Percentiles rank a stretch among this genome's conserved stretches.
Evolutionary conservation across 1,284 basidiomycete species (phyloP).

Genomic region (Inonotus hispidus): DNA sequence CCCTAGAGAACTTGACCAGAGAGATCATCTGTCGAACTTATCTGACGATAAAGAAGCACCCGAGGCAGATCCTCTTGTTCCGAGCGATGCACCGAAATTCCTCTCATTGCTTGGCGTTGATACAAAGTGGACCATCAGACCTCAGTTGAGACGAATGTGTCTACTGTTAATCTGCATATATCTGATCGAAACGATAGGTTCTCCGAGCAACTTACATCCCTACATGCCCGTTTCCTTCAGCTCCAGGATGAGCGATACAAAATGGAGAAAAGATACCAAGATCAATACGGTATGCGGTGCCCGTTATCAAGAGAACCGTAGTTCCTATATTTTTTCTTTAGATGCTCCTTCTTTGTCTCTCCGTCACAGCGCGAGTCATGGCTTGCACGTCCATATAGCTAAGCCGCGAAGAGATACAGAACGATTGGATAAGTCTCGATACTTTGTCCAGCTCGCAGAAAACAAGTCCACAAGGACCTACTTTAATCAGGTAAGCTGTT

Average conservation of each 20-base stretch:
- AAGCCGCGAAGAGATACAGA: slow-evolving; percentile 54
- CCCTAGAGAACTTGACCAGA: slow-evolving; percentile 18
- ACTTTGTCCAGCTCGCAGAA: slow-evolving; percentile 55
- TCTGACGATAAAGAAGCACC: slow-evolving; percentile 18
- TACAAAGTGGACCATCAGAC: slow-evolving; percentile 61
- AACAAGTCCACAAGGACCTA: slow-evolving; percentile 64
- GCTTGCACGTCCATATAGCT: slow-evolving; percentile 69
- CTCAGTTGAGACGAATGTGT: slow-evolving; percentile 47
- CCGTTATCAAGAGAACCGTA: neutral
- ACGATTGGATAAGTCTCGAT: slow-evolving; percentile 40
- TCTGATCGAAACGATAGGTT: slow-evolving; percentile 44
- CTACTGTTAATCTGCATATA: neutral
- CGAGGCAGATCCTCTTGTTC: neutral
- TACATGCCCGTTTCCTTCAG: slow-evolving; percentile 49
- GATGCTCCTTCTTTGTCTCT: slow-evolving; percentile 69
- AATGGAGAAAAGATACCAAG: slow-evolving; percentile 53
- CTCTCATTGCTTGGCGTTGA: slow-evolving; percentile 7
- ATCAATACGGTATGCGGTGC: slow-evolving; percentile 46
- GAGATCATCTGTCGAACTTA: slow-evolving; percentile 19
- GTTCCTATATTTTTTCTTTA: slow-evolving; percentile 27
- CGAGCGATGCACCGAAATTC: neutral
- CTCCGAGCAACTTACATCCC: slow-evolving; percentile 47
- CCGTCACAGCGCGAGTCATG: slow-evolving; percentile 59
- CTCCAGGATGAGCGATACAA: slow-evolving; percentile 42
- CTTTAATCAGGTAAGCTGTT: slow-evolving; percentile 53